Evolutionary conservation across 2,329 filamentous ascomycete genomes (phyloP).

Genomic region (Tympanopsis confertula): DNA sequence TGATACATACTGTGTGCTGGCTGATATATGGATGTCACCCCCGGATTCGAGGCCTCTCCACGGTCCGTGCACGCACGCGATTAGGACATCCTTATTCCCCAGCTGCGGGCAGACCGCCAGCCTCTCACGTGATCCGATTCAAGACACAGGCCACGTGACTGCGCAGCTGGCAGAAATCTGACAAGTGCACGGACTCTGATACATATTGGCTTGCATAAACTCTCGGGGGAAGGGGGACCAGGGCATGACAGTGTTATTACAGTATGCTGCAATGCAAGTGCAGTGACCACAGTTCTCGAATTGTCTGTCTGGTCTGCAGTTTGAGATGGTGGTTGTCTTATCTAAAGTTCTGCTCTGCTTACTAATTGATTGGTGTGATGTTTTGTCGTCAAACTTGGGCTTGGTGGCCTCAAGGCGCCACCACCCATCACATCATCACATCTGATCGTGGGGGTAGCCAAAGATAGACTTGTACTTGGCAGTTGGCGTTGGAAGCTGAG

Average conservation of each 20-base stretch:
- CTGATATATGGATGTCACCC: constrained; percentile 23
- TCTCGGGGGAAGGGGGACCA: constrained; percentile 22
- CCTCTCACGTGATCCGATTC: constrained; percentile 30
- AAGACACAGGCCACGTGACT: constrained; percentile 29
- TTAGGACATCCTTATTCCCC: constrained; percentile 27
- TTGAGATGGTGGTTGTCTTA: constrained; percentile 40
- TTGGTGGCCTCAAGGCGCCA: no score
- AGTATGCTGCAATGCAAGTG: no score
- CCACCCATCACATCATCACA: no score
- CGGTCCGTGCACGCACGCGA: constrained; percentile 23
- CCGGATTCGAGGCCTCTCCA: constrained; percentile 23
- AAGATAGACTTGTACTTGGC: constrained; percentile 13
- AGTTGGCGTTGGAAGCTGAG: constrained; percentile 6
- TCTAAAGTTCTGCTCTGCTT: constrained; percentile 30
- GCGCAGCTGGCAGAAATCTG: constrained; percentile 20
- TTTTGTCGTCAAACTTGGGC: constrained; percentile 16
- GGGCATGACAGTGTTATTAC: constrained; percentile 35
- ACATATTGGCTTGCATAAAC: not conserved
- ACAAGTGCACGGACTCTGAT: constrained; percentile 13
- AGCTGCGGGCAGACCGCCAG: constrained; percentile 22
- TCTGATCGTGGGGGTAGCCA: not conserved
- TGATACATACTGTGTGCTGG: constrained; percentile 35
- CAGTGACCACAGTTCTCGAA: no score
- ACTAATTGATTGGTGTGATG: constrained; percentile 23
- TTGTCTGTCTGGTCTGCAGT: no score